Evolutionary conservation across 2,329 filamentous ascomycete species (phyloP), one percentile per base, ranked within the genome.

Genomic region (Didymella sp.): DNA sequence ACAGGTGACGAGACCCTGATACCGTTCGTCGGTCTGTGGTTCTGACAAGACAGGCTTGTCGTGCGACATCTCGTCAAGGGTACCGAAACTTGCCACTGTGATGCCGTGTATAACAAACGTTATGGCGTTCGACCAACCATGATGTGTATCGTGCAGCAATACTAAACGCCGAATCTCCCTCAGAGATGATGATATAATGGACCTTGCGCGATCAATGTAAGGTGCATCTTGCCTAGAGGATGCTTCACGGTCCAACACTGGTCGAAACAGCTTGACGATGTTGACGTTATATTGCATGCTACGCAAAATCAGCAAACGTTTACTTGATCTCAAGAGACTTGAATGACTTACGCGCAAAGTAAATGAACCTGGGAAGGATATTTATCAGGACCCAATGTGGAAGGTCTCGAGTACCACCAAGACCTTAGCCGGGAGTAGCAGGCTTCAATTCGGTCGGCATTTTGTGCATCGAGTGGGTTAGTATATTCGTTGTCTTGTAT

Each of bases 211-310:
- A 19, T 60, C 49, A 25, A 58, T 53, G 48, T 69, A 70, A 6
- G 58, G 28, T 30, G 45, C 25, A 12, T 60, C 41, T 6, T 61
- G 59, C 25, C 62, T 58, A 22, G 56, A n/a, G 2, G 56, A 43
- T 49, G 53, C 51, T 19, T 55, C 51, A 41, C 48, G 25, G 27
- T 61, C 43, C 19, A 68, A 35, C 19, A 70, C 63, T 9, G 71
- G 64, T 33, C 66, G 66, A 30, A 70, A 67, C 0, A 73, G 60
- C 30, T 66, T 62, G 48, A 69, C 60, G 13, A 72, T 33, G n/a
- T 64, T 59, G 9, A 67, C 64, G 37, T 73, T 56, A 37, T 72
- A 69, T 42, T 64, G 61, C 63, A 73, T 68, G 7, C 70, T 73
- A 27, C 6, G 9, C 17, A 6, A 8, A 11, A 42, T 73, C 12